phyloP scores from a whole-genome alignment of 2,329 filamentous ascomycete genomes.

The Trichoderma asperellum region DNA sequence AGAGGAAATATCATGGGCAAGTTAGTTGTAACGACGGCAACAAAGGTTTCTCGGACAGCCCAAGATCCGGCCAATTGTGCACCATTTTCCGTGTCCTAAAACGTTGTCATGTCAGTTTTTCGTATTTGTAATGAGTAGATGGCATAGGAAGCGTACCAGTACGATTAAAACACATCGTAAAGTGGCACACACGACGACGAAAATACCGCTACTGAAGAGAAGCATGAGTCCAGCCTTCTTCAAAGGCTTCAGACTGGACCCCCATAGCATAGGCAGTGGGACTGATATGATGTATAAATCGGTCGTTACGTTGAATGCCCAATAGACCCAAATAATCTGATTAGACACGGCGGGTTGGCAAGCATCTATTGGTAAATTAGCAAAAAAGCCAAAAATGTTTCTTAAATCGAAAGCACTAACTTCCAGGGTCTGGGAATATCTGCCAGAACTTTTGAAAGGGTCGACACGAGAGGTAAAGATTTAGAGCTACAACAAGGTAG shows the following conservation, averaged over 20 bases:
- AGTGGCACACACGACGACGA: constrained; percentile 48
- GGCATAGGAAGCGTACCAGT: constrained; percentile 32
- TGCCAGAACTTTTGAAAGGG: constrained; percentile 62
- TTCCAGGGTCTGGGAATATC: constrained; percentile 60
- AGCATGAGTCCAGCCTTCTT: constrained; percentile 47
- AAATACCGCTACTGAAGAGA: constrained; percentile 47
- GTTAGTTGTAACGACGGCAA: constrained; percentile 50
- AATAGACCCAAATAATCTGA: constrained; percentile 56
- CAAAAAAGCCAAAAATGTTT: neutral
- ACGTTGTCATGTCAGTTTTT: neutral
- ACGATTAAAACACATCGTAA: constrained; percentile 41
- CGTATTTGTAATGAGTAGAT: neutral
- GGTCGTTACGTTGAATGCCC: constrained; percentile 57
- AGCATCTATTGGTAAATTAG: constrained; percentile 39
- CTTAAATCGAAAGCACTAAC: constrained; percentile 41
- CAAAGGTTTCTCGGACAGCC: constrained; percentile 50
- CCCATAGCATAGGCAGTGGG: constrained; percentile 56
- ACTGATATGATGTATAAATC: constrained; percentile 64
- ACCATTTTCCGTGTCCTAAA: constrained; percentile 47
- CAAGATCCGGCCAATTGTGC: constrained; percentile 48
- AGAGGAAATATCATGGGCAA: constrained; percentile 52
- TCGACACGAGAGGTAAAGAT: constrained; percentile 56
- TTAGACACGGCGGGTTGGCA: constrained; percentile 56
- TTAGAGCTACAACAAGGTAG: constrained; percentile 54
- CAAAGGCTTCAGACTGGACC: constrained; percentile 40